These are phyloP conservation scores for Marsdenia floribunda DNA, from an alignment of 257 asterid species.

Conservation along the genomic window DNA sequence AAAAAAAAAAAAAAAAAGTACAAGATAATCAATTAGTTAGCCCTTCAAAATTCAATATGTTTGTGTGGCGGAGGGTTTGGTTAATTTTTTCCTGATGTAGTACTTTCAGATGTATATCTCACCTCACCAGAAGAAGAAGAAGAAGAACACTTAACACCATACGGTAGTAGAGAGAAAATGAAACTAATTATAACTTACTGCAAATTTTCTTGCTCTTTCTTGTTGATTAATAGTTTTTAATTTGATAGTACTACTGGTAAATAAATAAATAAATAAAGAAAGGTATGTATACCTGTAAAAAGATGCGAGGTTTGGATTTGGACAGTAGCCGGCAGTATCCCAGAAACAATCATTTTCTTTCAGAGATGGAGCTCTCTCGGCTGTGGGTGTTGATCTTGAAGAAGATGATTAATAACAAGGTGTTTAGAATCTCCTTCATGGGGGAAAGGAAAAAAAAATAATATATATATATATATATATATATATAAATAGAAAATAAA, in stretches of 20 bases:
- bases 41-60: not conserved
- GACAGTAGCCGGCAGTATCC: conserved; percentile 13
- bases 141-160: no score
- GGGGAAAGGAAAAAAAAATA: conserved; percentile 6
- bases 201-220: conserved; percentile 3
- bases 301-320: conserved; percentile 21
- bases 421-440: conserved; percentile 24
- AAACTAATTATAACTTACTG: not conserved
- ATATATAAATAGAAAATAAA: not conserved
- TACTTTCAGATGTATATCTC: no score
- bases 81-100: no score
- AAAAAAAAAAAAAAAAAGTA: not conserved
- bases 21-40: not conserved
- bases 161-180: not conserved
- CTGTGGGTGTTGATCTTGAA: conserved; percentile 2
- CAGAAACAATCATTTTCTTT: conserved; percentile 34
- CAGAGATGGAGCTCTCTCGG: conserved; percentile 14
- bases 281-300: conserved; percentile 12
- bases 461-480: not conserved
- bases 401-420: not conserved
- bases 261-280: no score
- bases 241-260: no score
- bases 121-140: no score
- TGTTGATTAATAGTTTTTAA: not conserved
- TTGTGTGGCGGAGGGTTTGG: no score